Percentiles rank a stretch among this genome's conserved stretches.
Conservation (phyloP, 2,329 filamentous ascomycete genomes). For the Emergomyces orientalis region DNA sequence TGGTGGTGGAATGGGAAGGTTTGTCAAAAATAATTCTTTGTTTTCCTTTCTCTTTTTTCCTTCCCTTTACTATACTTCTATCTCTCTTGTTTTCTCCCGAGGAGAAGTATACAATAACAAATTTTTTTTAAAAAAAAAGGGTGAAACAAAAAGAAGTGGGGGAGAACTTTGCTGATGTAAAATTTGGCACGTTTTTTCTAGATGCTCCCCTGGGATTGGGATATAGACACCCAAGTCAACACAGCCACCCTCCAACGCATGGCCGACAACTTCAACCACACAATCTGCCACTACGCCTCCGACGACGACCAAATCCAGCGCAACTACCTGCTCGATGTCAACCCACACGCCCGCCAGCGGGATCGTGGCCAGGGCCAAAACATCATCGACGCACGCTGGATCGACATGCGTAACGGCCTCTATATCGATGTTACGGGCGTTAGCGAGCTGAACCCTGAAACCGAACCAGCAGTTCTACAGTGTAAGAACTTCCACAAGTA, state of each 20-base stretch:
- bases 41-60: conserved; percentile 11
- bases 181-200: conserved; percentile 18
- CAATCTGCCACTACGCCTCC: conserved; percentile 42
- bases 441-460: conserved; percentile 53
- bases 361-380: conserved; percentile 60
- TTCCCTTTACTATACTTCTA: too few species aligned
- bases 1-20: conserved; percentile 78
- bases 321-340: conserved; percentile 65
- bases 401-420: conserved; percentile 64
- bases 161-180: background rate
- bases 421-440: conserved; percentile 78
- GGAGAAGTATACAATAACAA: background rate
- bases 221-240: conserved; percentile 72
- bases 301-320: conserved; percentile 37
- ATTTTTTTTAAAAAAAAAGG: too few species aligned
- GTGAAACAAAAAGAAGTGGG: background rate
- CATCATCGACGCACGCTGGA: conserved; percentile 77
- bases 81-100: background rate
- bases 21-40: conserved; percentile 11
- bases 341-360: conserved; percentile 57
- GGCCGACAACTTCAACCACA: conserved; percentile 58
- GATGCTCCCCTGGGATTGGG: conserved; percentile 76
- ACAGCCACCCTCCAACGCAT: conserved; percentile 57
- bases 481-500: conserved; percentile 77
- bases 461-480: conserved; percentile 57